Base-by-base conservation (phyloP, 2,329 filamentous ascomycete species). In the Aspergillus japonicus region DNA sequence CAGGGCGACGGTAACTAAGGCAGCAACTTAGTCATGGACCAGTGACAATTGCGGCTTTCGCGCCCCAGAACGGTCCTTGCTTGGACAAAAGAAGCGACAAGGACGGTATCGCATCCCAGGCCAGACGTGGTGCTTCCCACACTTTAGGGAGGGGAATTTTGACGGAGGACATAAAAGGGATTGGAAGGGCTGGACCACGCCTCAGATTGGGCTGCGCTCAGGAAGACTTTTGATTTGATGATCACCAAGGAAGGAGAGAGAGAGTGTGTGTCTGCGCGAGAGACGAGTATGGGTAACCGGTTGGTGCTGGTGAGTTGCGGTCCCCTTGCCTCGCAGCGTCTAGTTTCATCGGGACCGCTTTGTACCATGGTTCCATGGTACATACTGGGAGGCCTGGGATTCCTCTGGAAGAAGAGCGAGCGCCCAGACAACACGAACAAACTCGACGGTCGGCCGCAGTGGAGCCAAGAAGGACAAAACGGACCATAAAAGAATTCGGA, bases 1-100 rank as follows among this genome's bases (percentile, higher is more conserved):
- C 50, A 60, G 50, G 50, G 52, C 53, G 58, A 49, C 58, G 58
- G 61, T 57, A 63, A 55, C 57, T 62, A 62, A 55, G 23, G 33
- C 51, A 42, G 19, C 1, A 50, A 59, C 56, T 62, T 57, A 47
- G 47, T 26, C 16, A 26, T 53, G 14, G 7, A 19, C 48, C 29
- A 29, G 48, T 29, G 21, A 50, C 29, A 47, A 44, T n/a, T 44
- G 26, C 51, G 39, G 35, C 19, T 53, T 26, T 33, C 24, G 53
- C 39, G 16, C 42, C 35, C 23, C 14, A 50, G 6, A 55, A 47
- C 23, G 11, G 42, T 48, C 24, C 26, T 48, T 48, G 42, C 42
- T 31, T 14, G 33, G 14, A 35, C 11, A 16, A 35, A 35, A 35
- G 14, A 16, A 35, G 14, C 1, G 14, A 35, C 14, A 35, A 16